These are phyloP conservation scores for Microdochium trichocladiopsis DNA, from an alignment of 2,329 filamentous ascomycete species.

Conservation along the genomic window DNA sequence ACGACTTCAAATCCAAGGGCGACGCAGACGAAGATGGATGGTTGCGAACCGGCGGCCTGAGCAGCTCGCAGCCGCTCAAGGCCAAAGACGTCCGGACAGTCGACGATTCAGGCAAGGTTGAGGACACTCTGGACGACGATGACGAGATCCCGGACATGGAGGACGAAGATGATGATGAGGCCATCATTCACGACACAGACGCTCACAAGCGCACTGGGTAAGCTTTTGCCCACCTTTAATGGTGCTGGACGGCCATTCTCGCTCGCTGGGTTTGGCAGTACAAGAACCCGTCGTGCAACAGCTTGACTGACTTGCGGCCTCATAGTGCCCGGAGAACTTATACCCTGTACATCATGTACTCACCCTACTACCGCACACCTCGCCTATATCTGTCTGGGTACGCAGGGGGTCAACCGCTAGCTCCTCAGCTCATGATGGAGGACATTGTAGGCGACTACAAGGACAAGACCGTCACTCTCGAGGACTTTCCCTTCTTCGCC, in stretches of 20 bases:
- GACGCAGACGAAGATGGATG: constrained; percentile 72
- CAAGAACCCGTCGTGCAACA: neutral
- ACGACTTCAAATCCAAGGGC: constrained; percentile 47
- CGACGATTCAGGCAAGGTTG: constrained; percentile 82
- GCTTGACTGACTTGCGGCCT: constrained; percentile 11
- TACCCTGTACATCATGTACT: constrained; percentile 97
- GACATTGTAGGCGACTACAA: constrained; percentile 96
- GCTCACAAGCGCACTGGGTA: constrained; percentile 39
- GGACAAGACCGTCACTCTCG: constrained; percentile 96
- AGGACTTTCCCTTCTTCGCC: constrained; percentile 94
- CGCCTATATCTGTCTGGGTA: constrained; percentile 94
- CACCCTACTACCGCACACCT: constrained; percentile 92
- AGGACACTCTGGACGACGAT: constrained; percentile 64
- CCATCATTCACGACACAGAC: constrained; percentile 77
- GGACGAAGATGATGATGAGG: constrained; percentile 91
- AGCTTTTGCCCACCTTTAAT: no score
- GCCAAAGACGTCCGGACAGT: constrained; percentile 79
- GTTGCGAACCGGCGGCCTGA: constrained; percentile 78
- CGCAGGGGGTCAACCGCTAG: constrained; percentile 71
- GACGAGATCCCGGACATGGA: constrained; percentile 97
- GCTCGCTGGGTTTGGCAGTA: no score
- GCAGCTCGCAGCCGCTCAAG: constrained; percentile 68
- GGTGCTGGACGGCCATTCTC: no score
- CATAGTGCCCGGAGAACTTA: constrained; percentile 80
- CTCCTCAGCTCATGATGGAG: constrained; percentile 87